Percentiles rank a stretch among this genome's conserved stretches.
These are phyloP conservation scores for Trichoderma orchidacearum DNA, from an alignment of 495 filamentous ascomycete genomes.

Conservation along the genomic window DNA sequence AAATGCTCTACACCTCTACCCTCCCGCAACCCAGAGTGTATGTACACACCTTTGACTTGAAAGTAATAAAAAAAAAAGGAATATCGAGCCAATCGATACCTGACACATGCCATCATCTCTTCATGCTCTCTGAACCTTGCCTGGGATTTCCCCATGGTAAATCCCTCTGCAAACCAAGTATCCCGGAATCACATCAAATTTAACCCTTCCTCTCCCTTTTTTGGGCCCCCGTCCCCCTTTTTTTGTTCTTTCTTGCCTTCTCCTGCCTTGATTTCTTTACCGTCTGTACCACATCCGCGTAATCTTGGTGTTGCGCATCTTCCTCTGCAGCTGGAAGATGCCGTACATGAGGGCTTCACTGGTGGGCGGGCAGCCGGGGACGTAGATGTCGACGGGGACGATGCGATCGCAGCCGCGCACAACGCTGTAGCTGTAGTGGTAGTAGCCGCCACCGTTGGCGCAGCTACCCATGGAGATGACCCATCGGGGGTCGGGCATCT, in stretches of 20 bases:
- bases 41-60: not conserved
- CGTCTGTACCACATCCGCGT: constrained; percentile 45
- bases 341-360: constrained; percentile 82
- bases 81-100: not conserved
- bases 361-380: constrained; percentile 85
- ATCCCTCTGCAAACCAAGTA: not conserved
- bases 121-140: not conserved
- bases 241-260: not conserved
- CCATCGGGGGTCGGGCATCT: constrained; percentile 94
- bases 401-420: constrained; percentile 80
- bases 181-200: not conserved
- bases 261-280: constrained; percentile 2
- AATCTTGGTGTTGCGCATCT: constrained; percentile 71
- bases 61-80: not conserved
- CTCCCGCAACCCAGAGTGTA: not conserved
- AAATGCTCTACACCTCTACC: not conserved
- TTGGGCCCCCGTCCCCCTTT: no score
- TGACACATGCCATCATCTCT: not conserved
- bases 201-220: not conserved
- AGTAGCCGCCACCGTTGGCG: constrained; percentile 88
- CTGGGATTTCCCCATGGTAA: not conserved
- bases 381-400: constrained; percentile 86
- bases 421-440: constrained; percentile 86
- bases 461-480: constrained; percentile 86
- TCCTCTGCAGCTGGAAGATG: constrained; percentile 75